These are phyloP conservation scores for Candida glaebosa DNA, from an alignment of 805 yeast species.

Conservation along the genomic window DNA sequence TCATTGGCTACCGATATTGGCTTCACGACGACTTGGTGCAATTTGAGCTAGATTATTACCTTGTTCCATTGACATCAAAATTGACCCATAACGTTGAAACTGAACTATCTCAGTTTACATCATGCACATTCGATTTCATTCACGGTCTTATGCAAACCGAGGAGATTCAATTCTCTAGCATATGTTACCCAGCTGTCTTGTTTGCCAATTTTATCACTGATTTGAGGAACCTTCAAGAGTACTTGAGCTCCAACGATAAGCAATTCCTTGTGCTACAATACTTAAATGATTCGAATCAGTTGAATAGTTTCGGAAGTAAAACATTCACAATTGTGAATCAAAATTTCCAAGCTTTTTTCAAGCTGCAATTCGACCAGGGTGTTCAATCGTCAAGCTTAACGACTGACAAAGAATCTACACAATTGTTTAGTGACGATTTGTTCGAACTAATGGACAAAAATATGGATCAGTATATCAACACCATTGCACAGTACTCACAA, in stretches of 20 bases:
- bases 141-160: constrained; percentile 3
- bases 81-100: not conserved
- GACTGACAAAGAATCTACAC: not conserved
- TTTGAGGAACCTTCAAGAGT: constrained; percentile 20
- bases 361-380: not conserved
- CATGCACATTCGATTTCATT: constrained; percentile 6
- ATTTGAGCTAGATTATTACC: constrained; percentile 11
- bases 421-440: constrained; percentile 18
- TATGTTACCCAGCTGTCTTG: constrained; percentile 12
- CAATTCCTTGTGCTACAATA: constrained; percentile 13
- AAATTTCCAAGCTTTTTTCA: constrained; percentile 9
- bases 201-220: constrained; percentile 25
- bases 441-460: constrained; percentile 25
- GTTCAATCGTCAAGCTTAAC: not conserved
- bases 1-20: constrained; percentile 34
- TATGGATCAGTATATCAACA: constrained; percentile 24
- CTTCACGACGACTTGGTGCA: constrained; percentile 16
- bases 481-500: constrained; percentile 6
- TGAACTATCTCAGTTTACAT: constrained; percentile 6
- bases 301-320: constrained; percentile 7
- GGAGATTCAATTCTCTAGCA: not conserved
- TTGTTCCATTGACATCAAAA: constrained; percentile 1
- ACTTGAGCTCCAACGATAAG: constrained; percentile 11
- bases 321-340: constrained; percentile 8
- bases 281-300: constrained; percentile 7